These are phyloP conservation scores for Capsella bursapastoris DNA, from an alignment of 345 rosid genomes.

Conservation along the genomic window DNA sequence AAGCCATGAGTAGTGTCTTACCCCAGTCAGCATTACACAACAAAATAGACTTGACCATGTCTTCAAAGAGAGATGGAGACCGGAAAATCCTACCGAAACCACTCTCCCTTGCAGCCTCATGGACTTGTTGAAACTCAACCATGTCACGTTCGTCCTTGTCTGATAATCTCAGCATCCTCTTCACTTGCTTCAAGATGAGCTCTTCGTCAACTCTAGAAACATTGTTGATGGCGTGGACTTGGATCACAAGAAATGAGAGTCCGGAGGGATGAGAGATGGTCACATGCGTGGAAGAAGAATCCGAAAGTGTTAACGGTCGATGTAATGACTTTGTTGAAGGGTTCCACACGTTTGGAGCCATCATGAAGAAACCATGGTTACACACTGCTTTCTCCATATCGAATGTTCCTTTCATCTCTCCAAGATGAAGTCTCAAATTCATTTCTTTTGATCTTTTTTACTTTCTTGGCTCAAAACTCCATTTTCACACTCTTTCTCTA, in stretches of 20 bases:
- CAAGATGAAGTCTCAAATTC: slow-evolving; percentile 12
- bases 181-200: slow-evolving; percentile 49
- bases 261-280: slow-evolving; percentile 47
- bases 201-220: slow-evolving; percentile 33
- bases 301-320: slow-evolving; percentile 46
- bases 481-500: too few species aligned
- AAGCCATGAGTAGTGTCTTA: slow-evolving; percentile 54
- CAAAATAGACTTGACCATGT: slow-evolving; percentile 56
- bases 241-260: slow-evolving; percentile 31
- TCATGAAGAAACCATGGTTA: slow-evolving; percentile 65
- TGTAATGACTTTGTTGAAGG: slow-evolving; percentile 44
- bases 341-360: slow-evolving; percentile 57
- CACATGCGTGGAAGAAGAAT: slow-evolving; percentile 40
- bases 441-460: slow-evolving; percentile 25
- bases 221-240: slow-evolving; percentile 16
- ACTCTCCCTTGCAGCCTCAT: slow-evolving; percentile 43
- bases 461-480: too few species aligned
- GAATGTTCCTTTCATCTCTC: slow-evolving; percentile 23
- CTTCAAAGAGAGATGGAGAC: slow-evolving; percentile 60
- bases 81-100: slow-evolving; percentile 57
- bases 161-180: slow-evolving; percentile 53
- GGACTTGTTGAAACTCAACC: slow-evolving; percentile 49
- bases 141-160: slow-evolving; percentile 44
- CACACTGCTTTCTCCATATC: slow-evolving; percentile 53
- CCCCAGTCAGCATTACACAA: slow-evolving; percentile 56